Conservation (phyloP, 371 early-diverging fungal species). For the Mortierella sp. region DNA sequence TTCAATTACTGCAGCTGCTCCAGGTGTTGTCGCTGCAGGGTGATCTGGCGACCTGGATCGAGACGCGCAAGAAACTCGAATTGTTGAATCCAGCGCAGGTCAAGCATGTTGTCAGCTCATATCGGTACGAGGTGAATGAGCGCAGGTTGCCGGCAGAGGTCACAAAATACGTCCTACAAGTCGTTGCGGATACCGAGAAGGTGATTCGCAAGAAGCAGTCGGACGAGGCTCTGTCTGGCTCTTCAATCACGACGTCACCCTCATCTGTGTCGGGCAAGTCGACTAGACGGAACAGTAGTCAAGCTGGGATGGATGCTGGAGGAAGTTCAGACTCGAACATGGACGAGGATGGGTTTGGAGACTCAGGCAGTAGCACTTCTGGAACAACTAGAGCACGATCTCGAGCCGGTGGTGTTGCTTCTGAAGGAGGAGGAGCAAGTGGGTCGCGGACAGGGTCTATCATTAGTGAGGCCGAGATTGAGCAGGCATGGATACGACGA, state of each 20-base stretch:
- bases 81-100: conserved; percentile 81
- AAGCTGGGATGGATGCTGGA: background rate
- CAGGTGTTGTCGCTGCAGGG: conserved; percentile 83
- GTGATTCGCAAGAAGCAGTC: conserved; percentile 33
- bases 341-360: conserved; percentile 4
- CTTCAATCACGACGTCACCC: background rate
- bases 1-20: conserved; percentile 88
- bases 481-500: background rate
- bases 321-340: background rate
- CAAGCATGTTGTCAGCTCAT: conserved; percentile 77
- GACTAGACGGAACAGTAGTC: conserved; percentile 17
- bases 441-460: background rate
- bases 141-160: conserved; percentile 76
- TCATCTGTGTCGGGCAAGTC: conserved; percentile 1
- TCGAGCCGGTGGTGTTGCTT: conserved; percentile 8
- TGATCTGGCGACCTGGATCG: conserved; percentile 79
- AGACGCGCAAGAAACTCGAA: conserved; percentile 77
- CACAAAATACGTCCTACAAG: conserved; percentile 77
- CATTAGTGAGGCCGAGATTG: background rate
- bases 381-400: background rate
- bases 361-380: background rate
- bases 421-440: background rate
- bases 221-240: background rate
- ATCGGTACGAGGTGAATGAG: conserved; percentile 92
- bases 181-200: conserved; percentile 74